phyloP scores from a whole-genome alignment of 164 flowering plant genomes.

The Annona squamosa region DNA sequence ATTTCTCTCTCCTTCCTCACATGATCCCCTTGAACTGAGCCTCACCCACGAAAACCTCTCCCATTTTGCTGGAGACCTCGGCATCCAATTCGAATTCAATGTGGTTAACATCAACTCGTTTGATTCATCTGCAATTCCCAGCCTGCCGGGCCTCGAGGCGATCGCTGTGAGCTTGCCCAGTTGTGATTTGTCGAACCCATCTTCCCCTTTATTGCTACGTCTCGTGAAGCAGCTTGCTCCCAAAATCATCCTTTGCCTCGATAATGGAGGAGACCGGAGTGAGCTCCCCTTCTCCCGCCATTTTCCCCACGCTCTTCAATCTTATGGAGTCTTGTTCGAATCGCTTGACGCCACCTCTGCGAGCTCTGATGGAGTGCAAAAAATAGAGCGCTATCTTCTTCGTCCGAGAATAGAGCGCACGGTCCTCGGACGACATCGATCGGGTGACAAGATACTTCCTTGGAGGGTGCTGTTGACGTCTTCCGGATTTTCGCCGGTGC shows the following conservation, averaged over 20 bases:
- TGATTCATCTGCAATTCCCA: constrained; percentile 15
- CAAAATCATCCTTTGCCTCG: constrained; percentile 61
- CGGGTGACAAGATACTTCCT: constrained; percentile 37
- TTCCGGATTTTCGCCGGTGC: constrained; percentile 50
- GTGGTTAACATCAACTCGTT: constrained; percentile 43
- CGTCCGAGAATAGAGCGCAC: constrained; percentile 55
- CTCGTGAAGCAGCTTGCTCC: constrained; percentile 66
- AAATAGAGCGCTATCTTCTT: constrained; percentile 65
- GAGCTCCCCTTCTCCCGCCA: constrained; percentile 64
- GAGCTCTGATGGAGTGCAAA: constrained; percentile 39
- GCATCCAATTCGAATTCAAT: constrained; percentile 47
- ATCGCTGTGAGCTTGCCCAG: constrained; percentile 62
- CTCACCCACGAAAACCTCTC: constrained; percentile 50
- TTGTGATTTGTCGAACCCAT: constrained; percentile 23
- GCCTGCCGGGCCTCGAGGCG: constrained; percentile 39
- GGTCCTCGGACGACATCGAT: constrained; percentile 33
- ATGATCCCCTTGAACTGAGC: constrained; percentile 50
- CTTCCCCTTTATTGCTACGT: constrained; percentile 44
- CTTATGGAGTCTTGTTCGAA: constrained; percentile 45
- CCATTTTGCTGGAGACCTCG: constrained; percentile 55
- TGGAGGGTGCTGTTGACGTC: constrained; percentile 60
- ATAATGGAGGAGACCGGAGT: constrained; percentile 52
- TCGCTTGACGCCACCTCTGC: constrained; percentile 57
- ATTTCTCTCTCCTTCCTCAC: constrained; percentile 42
- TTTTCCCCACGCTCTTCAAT: constrained; percentile 44